These are phyloP conservation scores for Urtica urens DNA, from an alignment of 306 rosid species.

Conservation along the genomic window DNA sequence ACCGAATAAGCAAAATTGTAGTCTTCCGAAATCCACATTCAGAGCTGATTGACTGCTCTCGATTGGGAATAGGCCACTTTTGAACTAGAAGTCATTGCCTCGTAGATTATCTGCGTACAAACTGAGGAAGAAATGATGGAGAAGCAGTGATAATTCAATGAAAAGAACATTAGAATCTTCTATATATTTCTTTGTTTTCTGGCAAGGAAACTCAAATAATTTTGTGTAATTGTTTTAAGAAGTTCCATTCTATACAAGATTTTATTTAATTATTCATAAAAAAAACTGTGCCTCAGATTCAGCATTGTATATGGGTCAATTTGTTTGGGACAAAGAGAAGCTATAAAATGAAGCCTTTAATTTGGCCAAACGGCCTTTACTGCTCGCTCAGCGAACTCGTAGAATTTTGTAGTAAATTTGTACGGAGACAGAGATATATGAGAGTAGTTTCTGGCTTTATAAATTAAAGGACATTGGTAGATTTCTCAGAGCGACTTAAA, in stretches of 20 bases:
- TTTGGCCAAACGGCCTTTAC: slow-evolving; percentile 23
- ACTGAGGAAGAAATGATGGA: slow-evolving; percentile 27
- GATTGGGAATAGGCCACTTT: slow-evolving; percentile 22
- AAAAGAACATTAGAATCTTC: not conserved
- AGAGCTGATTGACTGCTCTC: slow-evolving; percentile 21
- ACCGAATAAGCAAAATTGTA: slow-evolving; percentile 5
- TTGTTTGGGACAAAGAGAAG: slow-evolving; percentile 41
- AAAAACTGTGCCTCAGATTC: slow-evolving; percentile 26
- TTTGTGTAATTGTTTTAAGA: no score
- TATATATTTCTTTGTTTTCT: slow-evolving; percentile 5
- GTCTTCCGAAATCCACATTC: slow-evolving; percentile 13
- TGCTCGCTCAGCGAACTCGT: slow-evolving; percentile 17
- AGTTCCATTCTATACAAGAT: no score
- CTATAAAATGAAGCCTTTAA: slow-evolving; percentile 31
- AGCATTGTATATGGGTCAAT: slow-evolving; percentile 18
- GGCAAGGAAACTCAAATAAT: slow-evolving; percentile 32
- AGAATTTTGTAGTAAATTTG: slow-evolving; percentile 9
- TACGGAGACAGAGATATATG: slow-evolving; percentile 11
- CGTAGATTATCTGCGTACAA: slow-evolving; percentile 28
- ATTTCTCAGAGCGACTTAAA: slow-evolving; percentile 14
- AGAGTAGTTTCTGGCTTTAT: slow-evolving; percentile 32
- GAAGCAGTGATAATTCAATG: slow-evolving; percentile 6
- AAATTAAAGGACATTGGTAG: slow-evolving; percentile 16
- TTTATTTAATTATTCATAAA: no score
- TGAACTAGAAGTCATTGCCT: slow-evolving; percentile 18